phyloP scores from a whole-genome alignment of 2,329 filamentous ascomycete genomes.

The Zymoseptoria brevis region DNA sequence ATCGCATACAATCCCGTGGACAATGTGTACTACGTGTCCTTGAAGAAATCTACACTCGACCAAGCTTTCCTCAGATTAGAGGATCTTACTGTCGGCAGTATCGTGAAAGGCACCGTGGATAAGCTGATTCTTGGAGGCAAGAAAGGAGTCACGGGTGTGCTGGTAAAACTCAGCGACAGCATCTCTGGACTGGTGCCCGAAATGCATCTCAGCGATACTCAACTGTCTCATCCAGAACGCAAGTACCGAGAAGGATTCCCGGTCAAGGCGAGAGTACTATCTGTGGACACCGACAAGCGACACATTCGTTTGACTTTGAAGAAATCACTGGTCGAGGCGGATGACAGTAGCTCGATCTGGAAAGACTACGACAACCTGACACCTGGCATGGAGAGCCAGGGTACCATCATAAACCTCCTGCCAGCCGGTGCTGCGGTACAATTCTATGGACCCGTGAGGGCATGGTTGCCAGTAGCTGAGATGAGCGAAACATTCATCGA shows the following conservation, averaged over 20 bases:
- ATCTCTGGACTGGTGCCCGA: slow-evolving; percentile 84
- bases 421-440: slow-evolving; percentile 77
- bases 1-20: slow-evolving; percentile 83
- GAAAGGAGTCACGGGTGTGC: slow-evolving; percentile 69
- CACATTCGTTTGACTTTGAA: slow-evolving; percentile 85
- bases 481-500: slow-evolving; percentile 97
- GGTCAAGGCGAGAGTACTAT: slow-evolving; percentile 79
- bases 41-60: slow-evolving; percentile 73
- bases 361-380: slow-evolving; percentile 66
- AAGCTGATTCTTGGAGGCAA: slow-evolving; percentile 73
- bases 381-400: slow-evolving; percentile 69
- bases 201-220: slow-evolving; percentile 79
- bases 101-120: slow-evolving; percentile 76
- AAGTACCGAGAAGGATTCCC: slow-evolving; percentile 84
- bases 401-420: slow-evolving; percentile 77
- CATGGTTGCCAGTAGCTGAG: slow-evolving; percentile 85
- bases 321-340: slow-evolving; percentile 83
- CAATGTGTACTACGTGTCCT: slow-evolving; percentile 74
- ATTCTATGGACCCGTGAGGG: slow-evolving; percentile 77
- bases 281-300: slow-evolving; percentile 64
- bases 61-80: slow-evolving; percentile 88
- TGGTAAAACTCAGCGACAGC: slow-evolving; percentile 77
- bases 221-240: slow-evolving; percentile 85
- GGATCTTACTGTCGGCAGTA: slow-evolving; percentile 72
- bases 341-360: slow-evolving; percentile 62